Evolutionary conservation across 495 filamentous ascomycete genomes (phyloP).

Genomic region (Tetracladium setigerum): DNA sequence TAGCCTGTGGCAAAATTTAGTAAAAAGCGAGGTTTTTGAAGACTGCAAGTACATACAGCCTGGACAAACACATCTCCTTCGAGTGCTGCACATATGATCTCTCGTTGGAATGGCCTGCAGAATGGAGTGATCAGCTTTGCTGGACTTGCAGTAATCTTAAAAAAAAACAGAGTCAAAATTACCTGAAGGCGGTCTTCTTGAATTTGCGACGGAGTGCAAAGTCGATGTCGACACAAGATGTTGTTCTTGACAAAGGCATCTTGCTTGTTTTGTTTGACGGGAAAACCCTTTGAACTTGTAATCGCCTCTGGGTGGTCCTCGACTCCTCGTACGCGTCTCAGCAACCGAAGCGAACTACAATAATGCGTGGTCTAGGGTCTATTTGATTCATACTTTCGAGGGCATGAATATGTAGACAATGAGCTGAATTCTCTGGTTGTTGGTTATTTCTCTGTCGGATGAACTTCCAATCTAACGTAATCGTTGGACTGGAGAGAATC

Average conservation of each 20-base stretch:
- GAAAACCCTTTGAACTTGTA: too few relatives aligned
- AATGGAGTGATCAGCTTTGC: not conserved
- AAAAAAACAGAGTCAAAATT: slow-evolving; percentile 7
- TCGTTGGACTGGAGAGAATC: too few relatives aligned
- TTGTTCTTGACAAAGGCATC: slow-evolving; percentile 25
- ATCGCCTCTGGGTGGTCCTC: too few relatives aligned
- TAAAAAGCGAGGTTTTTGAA: too few relatives aligned
- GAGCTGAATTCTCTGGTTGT: too few relatives aligned
- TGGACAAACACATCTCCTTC: slow-evolving; percentile 91
- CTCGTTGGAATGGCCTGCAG: slow-evolving; percentile 69
- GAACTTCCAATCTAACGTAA: too few relatives aligned
- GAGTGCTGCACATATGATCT: slow-evolving; percentile 76
- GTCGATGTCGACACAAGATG: slow-evolving; percentile 61
- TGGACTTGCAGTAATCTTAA: not conserved
- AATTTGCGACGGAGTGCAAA: slow-evolving; percentile 82
- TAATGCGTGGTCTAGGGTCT: too few relatives aligned
- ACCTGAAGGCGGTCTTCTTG: slow-evolving; percentile 69
- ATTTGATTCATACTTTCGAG: too few relatives aligned
- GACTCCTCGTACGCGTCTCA: too few relatives aligned
- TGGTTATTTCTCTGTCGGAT: too few relatives aligned
- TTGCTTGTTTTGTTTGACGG: slow-evolving; percentile 1
- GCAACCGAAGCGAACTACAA: too few relatives aligned
- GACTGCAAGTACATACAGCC: slow-evolving; percentile 37
- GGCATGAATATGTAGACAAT: too few relatives aligned
- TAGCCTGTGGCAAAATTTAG: slow-evolving; percentile 35